Base-by-base conservation (phyloP, 805 yeast genomes). In the Lipomyces anomalus region DNA sequence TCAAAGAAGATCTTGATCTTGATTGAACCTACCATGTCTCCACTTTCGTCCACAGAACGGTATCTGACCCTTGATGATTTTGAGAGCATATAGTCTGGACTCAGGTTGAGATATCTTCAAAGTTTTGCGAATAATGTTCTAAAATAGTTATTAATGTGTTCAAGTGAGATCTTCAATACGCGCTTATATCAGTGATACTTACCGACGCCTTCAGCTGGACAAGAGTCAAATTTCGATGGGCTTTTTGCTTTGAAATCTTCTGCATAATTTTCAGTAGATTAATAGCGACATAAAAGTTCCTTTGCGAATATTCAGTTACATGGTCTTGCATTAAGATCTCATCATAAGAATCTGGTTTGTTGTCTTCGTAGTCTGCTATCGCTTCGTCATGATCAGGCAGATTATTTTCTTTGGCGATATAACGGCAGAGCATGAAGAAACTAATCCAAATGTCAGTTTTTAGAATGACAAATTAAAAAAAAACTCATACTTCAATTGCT, bases 11-110 rank as follows among this genome's bases (percentile, higher is more conserved):
- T 17, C 6, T 35, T 17, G 16, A 13, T 6, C 11, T 7, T 6
- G 9, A 20, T 11, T 21, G 5, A 11, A 16, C 23, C 11, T 35
- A 52, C 80, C 77, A 11, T 88, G 76, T 56, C 88, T 80, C 98
- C 98, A 90, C 63, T 89, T 88, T 48, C 92, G 79, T 17, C 96
- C 96, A 58, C 86, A 89, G 65, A 82, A 86, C 0, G 97, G 95
- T 1, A 88, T 80, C 41, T 88, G 73, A 51, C 84, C 80, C 61
- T 85, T 88, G 48, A 89, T 69, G 1, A 84, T 74, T 58, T 80
- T 80, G 57, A 89, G 67, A 3, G 84, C 78, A 1, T 95, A 89
- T 40, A 69, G 69, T 66, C 84, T 80, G 21, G 87, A 63, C 6
- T 73, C 73, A 21, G 68, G 60, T 57, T 84, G 86, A 60, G 79